Conservation (phyloP, 2,329 filamentous ascomycete genomes). For the Ascochyta fabae region DNA sequence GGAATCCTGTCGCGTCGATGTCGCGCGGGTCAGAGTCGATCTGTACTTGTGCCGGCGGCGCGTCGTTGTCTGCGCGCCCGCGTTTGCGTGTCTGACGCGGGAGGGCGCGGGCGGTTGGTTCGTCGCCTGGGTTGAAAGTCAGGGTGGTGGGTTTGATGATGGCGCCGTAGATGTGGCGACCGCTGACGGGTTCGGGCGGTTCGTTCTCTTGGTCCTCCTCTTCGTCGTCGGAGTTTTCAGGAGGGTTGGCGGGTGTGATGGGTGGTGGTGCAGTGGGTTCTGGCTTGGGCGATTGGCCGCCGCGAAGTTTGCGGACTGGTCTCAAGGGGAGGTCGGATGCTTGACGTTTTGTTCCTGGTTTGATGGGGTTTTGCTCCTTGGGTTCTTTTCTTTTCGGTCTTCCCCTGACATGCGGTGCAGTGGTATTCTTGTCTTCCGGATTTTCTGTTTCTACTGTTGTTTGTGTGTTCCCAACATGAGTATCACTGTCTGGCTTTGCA, state of each 20-base stretch:
- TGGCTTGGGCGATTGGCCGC: not conserved
- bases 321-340: constrained; percentile 11
- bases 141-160: constrained; percentile 5
- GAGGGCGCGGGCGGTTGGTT: not conserved
- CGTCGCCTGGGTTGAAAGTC: not conserved
- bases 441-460: not conserved
- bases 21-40: constrained; percentile 12
- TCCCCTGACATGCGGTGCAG: not conserved
- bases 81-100: constrained; percentile 1
- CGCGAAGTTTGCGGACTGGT: not conserved
- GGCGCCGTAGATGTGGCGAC: constrained; percentile 14
- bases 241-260: constrained; percentile 8
- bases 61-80: not conserved
- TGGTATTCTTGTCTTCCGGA: not conserved
- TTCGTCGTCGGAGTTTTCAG: not conserved
- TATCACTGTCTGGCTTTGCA: not conserved
- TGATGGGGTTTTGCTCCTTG: not conserved
- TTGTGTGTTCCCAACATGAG: not conserved
- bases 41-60: not conserved
- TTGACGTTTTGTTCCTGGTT: constrained; percentile 3
- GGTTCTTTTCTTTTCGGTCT: not conserved
- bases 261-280: not conserved
- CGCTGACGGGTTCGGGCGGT: constrained; percentile 10
- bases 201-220: constrained; percentile 4
- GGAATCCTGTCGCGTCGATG: constrained; percentile 14